Evolutionary conservation across 306 rosid species (phyloP), one percentile per base, ranked within the genome.

Genomic region (Purshia tridentata): DNA sequence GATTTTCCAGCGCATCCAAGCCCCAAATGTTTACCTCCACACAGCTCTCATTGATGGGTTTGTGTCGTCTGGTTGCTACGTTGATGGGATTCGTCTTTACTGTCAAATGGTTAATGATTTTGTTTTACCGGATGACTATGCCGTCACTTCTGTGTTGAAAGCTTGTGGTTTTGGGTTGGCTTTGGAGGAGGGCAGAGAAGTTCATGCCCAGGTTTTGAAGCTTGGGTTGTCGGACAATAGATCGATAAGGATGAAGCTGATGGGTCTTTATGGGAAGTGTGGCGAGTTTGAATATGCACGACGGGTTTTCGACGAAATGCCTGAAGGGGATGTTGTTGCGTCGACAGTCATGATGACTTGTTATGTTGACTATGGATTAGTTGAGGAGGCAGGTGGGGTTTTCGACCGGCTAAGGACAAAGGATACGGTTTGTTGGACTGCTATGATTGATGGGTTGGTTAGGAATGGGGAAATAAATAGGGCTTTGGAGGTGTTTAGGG

Each of bases 21-120:
- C 68, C 81, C 85, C 83, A 8, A 85, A 82, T 2, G 89, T 82
- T 48, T 85, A 74, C 51, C 85, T 82, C 69, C 82, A 80, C 81
- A 80, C 86, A 44, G 81, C 86, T 72, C 79, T 85, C 72, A 74
- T 80, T 61, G 79, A 82, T 51, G 81, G 84, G 65, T 67, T 80
- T 22, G 77, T 80, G 40, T 71, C 76, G 0, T 52, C 67, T 37
- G 89, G 89, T 1, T 70, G 20, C 11, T 65, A 75, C 81, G 1
- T 16, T 1, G 75, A 77, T 29, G 89, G 72, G 37, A 52, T 85
- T 65, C 40, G 54, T 37, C 54, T 85, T 61, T 82, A 79, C 50
- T 18, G 8, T 39, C 77, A 68, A 18, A 85, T 85, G 84, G 49
- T 55, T 8, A 45, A 53, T 9, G 58, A 16, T 4, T 70, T 8